Evolutionary conservation across 768 basidiomycete genomes (phyloP), one percentile per base, ranked within the genome.

Genomic region (Vishniacozyma victoriae): DNA sequence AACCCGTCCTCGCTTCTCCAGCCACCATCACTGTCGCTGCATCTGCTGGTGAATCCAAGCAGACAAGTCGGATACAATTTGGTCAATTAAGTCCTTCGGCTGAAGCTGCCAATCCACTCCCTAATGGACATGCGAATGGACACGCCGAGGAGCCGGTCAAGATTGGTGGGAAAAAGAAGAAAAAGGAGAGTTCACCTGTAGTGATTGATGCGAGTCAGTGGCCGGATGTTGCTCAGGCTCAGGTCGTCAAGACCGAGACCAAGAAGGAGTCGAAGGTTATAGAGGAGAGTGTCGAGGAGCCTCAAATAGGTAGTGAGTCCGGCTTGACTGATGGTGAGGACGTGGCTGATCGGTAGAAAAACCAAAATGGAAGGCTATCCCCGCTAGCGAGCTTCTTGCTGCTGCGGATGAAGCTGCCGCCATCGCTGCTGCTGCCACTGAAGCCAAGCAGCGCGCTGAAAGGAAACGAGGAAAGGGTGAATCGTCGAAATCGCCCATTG

Each of bases 281-380:
- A n/a, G 29, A 33, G 29, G 29, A 33, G 29, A n/a, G 9, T 33
- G 29, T n/a, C n/a, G n/a, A n/a, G n/a, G n/a, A 4, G 43, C 38
- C 15, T 31, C 48, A 35, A 50, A 49, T 20, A 44, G 59, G 53
- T 23, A 56, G 68, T 62, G 18, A 46, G 5, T 46, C 39, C 6
- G 14, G 7, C 3, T 11, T 15, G 26, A 23, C 33, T 43, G 44
- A 31, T 9, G 12, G 26, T 24, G 3, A 43, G 20, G n/a, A 3
- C 18, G 19, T 14, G 14, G 33, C 44, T 54, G 27, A 50, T 20
- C 39, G 20, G 37, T 43, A 71, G 80, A 80, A 67, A 81, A 80
- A 71, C 69, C 76, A 4, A 82, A 81, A 71, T 82, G 82, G 82
- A 75, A 78, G 0, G 74, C 76, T n/a, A 79, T 82, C 35, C 80